Percentiles rank a stretch among this genome's conserved stretches.
These are phyloP conservation scores for Daldinia vernicosa DNA, from an alignment of 495 filamentous ascomycete genomes.

Conservation along the genomic window DNA sequence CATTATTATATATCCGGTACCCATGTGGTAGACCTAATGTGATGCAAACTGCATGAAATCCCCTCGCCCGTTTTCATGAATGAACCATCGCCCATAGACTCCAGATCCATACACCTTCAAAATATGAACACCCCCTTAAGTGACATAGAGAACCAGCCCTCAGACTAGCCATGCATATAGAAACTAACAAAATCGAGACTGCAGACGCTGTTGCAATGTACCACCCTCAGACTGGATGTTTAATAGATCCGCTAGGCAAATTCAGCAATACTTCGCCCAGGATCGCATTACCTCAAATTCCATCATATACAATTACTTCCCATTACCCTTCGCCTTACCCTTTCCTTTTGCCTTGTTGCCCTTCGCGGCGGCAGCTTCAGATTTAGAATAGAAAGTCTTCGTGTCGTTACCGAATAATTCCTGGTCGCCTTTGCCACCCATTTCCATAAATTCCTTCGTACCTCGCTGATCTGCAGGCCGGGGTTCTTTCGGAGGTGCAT, in stretches of 20 bases:
- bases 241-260: not conserved
- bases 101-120: constrained; percentile 9
- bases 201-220: constrained; percentile 13
- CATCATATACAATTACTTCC: constrained; percentile 18
- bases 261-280: not conserved
- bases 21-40: not conserved
- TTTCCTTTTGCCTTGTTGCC: constrained; percentile 44
- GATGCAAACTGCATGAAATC: constrained; percentile 18
- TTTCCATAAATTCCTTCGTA: constrained; percentile 77
- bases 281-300: constrained; percentile 6
- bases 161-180: not conserved
- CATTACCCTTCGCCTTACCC: constrained; percentile 38
- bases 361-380: constrained; percentile 48
- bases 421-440: constrained; percentile 86
- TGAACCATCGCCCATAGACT: constrained; percentile 18
- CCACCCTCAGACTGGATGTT: not conserved
- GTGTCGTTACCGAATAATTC: constrained; percentile 73
- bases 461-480: constrained; percentile 70
- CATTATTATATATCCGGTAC: constrained; percentile 31
- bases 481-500: constrained; percentile 57
- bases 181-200: not conserved
- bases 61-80: constrained; percentile 20
- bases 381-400: constrained; percentile 56
- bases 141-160: constrained; percentile 2
- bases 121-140: constrained; percentile 1